phyloP scores from a whole-genome alignment of 371 early-diverging fungal genomes.

The Mortierella sp. region DNA sequence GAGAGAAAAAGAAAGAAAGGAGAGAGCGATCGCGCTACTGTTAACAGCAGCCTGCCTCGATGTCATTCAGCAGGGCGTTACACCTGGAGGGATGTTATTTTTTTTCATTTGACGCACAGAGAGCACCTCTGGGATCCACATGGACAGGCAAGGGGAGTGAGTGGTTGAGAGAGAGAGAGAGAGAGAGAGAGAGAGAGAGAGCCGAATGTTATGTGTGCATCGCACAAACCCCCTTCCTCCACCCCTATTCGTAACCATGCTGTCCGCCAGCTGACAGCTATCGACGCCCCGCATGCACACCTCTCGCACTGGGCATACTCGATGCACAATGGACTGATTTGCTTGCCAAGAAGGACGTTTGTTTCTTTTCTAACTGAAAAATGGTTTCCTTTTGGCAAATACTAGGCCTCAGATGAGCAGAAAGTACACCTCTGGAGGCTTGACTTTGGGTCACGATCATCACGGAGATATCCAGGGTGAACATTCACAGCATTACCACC shows the following conservation, averaged over 20 bases:
- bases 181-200: too few relatives aligned
- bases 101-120: neutral
- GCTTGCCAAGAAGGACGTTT: too few relatives aligned
- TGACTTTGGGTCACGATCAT: slow-evolving; percentile 16
- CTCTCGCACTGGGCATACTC: too few relatives aligned
- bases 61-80: too few relatives aligned
- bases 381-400: too few relatives aligned
- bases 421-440: slow-evolving; percentile 41
- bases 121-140: neutral
- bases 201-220: too few relatives aligned
- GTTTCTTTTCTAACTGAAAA: too few relatives aligned
- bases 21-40: too few relatives aligned
- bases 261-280: neutral
- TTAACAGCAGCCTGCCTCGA: too few relatives aligned
- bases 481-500: slow-evolving; percentile 4
- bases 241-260: neutral
- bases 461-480: neutral
- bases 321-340: too few relatives aligned
- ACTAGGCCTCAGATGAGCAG: neutral
- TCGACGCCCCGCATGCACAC: too few relatives aligned
- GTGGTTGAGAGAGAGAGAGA: too few relatives aligned
- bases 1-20: neutral
- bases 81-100: neutral
- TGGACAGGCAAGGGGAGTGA: neutral
- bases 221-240: neutral